These are phyloP conservation scores for Wickerhamomyces ciferrii DNA, from an alignment of 805 yeast species.

Conservation along the genomic window DNA sequence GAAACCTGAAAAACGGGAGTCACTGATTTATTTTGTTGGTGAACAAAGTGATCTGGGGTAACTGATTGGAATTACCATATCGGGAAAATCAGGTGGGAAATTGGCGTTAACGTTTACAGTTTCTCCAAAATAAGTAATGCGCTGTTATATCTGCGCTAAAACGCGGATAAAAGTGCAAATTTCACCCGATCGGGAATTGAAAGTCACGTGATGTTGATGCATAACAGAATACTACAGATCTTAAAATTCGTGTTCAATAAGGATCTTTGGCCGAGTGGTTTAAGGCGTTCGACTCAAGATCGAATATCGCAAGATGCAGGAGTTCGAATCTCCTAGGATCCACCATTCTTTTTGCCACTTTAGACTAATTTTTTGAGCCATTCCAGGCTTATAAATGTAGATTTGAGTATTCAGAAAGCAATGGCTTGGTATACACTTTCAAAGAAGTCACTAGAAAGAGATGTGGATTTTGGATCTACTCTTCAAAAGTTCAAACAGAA, in stretches of 20 bases:
- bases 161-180: background rate
- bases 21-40: too few relatives aligned
- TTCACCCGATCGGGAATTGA: background rate
- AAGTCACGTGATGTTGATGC: background rate
- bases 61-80: background rate
- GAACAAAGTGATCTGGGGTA: background rate
- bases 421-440: too few relatives aligned
- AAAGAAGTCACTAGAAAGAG: too few relatives aligned
- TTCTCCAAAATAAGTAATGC: too few relatives aligned
- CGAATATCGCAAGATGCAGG: constrained; percentile 2
- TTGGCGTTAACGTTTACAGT: background rate
- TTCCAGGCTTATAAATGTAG: too few relatives aligned
- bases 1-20: too few relatives aligned
- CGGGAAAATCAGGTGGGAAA: background rate
- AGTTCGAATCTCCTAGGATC: constrained; percentile 2
- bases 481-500: too few relatives aligned
- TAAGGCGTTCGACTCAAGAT: constrained; percentile 3
- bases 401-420: too few relatives aligned
- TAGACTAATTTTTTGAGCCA: background rate
- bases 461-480: too few relatives aligned
- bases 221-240: too few relatives aligned
- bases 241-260: background rate
- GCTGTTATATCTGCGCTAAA: too few relatives aligned
- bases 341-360: background rate
- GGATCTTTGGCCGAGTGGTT: constrained; percentile 3